Base-by-base conservation (phyloP, 2,329 filamentous ascomycete genomes). In the Fusarium sp. region DNA sequence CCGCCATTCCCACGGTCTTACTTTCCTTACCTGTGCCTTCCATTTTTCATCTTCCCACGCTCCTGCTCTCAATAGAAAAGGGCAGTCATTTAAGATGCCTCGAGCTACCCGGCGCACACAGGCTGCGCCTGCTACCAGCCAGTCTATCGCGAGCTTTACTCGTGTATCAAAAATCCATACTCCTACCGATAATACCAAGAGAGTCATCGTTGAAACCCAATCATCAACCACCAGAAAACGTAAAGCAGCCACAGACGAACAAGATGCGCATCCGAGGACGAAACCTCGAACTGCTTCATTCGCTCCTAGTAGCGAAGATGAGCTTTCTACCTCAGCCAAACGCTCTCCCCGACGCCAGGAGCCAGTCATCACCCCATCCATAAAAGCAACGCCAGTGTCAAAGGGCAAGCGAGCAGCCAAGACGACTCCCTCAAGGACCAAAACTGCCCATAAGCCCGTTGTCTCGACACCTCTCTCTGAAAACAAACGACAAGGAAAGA, bases 131-230 rank as follows among this genome's bases (percentile, higher is more conserved):
- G 46, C 70, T 29, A 34, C 57, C 16, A 66, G 55, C 40, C 76
- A 76, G 25, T 64, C 76, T 68, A 85, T 87, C 57, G 79, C 75
- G 77, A 80, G 70, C 73, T 87, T 86, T 72, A 73, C 81, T 47
- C 84, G 84, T 56, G 77, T 86, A 49, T 85, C 84, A 34, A 87
- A 87, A 77, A 73, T 74, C 24, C 71, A 77, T 22, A 59, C 66
- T 20, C 67, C 74, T 22, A 62, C 66, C 18, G 75, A 76, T 45
- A 42, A 60, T n/a, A 70, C 79, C 11, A 83, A 84, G 70, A 81
- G 82, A 66, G 73, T 71, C 24, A 63, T 71, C 51, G 58, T 73
- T 61, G 77, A 79, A 51, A 55, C 73, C 37, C 45, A 47, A 18
- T 37, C 61, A 11, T 55, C 71, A 27, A 55, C 51, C 22, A 75